Evolutionary conservation across 768 basidiomycete genomes (phyloP), one percentile per base, ranked within the genome.

Genomic region (Macrolepiota albuminosa): DNA sequence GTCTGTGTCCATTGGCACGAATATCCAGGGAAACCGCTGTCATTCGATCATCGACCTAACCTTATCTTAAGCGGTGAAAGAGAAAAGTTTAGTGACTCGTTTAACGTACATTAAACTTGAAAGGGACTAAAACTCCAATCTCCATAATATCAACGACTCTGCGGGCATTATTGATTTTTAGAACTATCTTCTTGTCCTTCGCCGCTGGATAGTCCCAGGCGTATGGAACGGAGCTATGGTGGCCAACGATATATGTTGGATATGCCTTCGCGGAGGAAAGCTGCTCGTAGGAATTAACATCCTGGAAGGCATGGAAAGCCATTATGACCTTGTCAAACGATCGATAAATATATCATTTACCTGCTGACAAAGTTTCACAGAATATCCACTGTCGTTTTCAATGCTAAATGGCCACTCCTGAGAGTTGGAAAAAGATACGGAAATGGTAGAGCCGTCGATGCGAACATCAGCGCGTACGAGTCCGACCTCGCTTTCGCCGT

Each of bases 171-270:
- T 86, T 86, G 52, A 87, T 79, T 10, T 71, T 70, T 24, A 99
- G 76, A 39, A 84, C 71, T 29, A 99, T 76, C 63, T 85, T 87
- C 74, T 96, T 98, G 65, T 89, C 87, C 49, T 78, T 77, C 1
- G 87, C 87, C 3, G 94, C 91, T 7, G 97, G 97, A 60, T 81
- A 85, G 68, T 99, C 97, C 96, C 96, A 99, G 5, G 95, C 90
- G 69, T 98, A 99, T 36, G 83, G 75, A 48, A 81, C 70, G 16
- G 75, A 78, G 3, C 82, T 75, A 42, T 81, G 83, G 10, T 85
- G 78, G 6, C 73, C 67, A 3, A 95, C 70, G n/a, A 74, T 77
- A 71, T 95, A 94, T 13, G 64, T 66, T 29, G 75, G 73, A 47
- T 72, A 66, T 40, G 80, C 67, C 67, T 82, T 82, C 39, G 70